A percentile compares a stretch with the other conserved stretches of the same genome.
Conservation (phyloP, 805 yeast species). For the Cyberlindnera japonica region DNA sequence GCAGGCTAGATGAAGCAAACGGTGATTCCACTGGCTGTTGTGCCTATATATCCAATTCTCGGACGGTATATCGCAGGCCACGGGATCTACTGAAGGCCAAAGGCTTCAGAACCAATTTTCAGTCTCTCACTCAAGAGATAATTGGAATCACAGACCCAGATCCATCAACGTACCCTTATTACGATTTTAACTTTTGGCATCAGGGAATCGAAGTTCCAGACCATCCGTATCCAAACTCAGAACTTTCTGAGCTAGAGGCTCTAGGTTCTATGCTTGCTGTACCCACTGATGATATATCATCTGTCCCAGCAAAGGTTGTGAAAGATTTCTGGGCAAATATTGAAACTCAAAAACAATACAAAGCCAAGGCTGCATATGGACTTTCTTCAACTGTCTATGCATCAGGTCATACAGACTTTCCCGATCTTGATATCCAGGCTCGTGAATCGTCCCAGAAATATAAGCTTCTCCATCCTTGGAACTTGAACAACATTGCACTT, state of each 20-base stretch:
- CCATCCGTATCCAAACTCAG: slow-evolving; percentile 34
- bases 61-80: slow-evolving; percentile 42
- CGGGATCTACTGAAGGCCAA: slow-evolving; percentile 43
- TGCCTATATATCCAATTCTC: slow-evolving; percentile 45
- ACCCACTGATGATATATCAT: slow-evolving; percentile 36
- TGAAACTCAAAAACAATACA: slow-evolving; percentile 33
- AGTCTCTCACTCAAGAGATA: slow-evolving; percentile 43
- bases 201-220: slow-evolving; percentile 37
- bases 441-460: too few species aligned
- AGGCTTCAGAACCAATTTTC: slow-evolving; percentile 50
- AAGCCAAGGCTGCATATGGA: slow-evolving; percentile 34
- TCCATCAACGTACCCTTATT: slow-evolving; percentile 33
- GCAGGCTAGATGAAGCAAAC: slow-evolving; percentile 1
- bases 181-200: slow-evolving; percentile 45
- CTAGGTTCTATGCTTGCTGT: too few species aligned
- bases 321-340: slow-evolving; percentile 18
- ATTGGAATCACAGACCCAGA: slow-evolving; percentile 35
- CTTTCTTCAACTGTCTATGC: slow-evolving; percentile 37
- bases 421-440: slow-evolving; percentile 26
- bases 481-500: slow-evolving; percentile 51
- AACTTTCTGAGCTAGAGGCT: too few species aligned
- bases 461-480: too few species aligned
- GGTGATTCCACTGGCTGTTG: slow-evolving; percentile 2
- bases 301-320: slow-evolving; percentile 22
- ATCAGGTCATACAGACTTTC: slow-evolving; percentile 32